Conservation (phyloP, 2,329 filamentous ascomycete species). For the Alternaria burnsii region DNA sequence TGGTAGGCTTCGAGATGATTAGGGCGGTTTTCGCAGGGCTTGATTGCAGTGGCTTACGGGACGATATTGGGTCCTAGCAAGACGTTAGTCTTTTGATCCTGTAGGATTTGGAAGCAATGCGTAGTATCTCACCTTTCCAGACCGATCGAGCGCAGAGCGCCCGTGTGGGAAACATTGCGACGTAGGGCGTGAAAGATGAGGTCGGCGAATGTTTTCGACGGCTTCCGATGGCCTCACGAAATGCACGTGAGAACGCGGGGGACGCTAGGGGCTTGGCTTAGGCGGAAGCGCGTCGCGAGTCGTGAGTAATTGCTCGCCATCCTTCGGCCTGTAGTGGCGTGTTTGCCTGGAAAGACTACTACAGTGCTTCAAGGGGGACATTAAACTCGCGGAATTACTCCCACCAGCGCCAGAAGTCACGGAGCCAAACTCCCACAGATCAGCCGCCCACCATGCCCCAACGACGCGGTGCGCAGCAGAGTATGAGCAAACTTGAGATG, state of each 20-base stretch:
- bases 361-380: not conserved
- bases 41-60: conserved; percentile 62
- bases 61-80: conserved; percentile 73
- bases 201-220: conserved; percentile 34
- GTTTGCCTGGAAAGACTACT: not conserved
- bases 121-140: conserved; percentile 78
- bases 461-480: conserved; percentile 38
- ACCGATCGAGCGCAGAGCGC: conserved; percentile 73
- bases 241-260: conserved; percentile 39
- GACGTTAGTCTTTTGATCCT: not conserved
- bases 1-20: conserved; percentile 61
- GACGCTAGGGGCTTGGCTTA: conserved; percentile 34
- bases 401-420: not conserved
- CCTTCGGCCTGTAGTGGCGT: not conserved
- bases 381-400: not conserved
- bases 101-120: conserved; percentile 62
- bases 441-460: conserved; percentile 32
- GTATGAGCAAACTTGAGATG: conserved; percentile 26
- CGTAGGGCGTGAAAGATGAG: conserved; percentile 35
- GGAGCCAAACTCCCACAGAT: not conserved
- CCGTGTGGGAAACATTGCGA: conserved; percentile 73
- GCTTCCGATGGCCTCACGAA: conserved; percentile 24
- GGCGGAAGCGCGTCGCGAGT: conserved; percentile 44
- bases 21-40: conserved; percentile 18
- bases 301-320: conserved; percentile 6